These are phyloP conservation scores for Geosmithia putterillii DNA, from an alignment of 2,329 filamentous ascomycete genomes.

Conservation along the genomic window DNA sequence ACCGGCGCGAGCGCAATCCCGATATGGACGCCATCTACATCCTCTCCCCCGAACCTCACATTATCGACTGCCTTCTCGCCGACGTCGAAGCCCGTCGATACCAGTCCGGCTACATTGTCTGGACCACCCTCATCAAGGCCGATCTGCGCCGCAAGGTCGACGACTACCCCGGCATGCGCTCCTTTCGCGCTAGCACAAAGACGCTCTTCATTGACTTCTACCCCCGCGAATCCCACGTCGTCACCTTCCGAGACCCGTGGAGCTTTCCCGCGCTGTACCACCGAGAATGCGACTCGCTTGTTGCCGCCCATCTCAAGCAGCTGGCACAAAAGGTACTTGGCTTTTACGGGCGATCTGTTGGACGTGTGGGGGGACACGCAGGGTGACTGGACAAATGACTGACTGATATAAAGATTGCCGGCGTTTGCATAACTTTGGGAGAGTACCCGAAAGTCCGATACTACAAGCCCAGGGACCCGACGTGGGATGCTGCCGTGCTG, in stretches of 20 bases:
- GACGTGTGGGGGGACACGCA: not conserved
- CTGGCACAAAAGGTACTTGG: constrained; percentile 76
- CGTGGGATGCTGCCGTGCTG: constrained; percentile 79
- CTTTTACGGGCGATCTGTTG: not conserved
- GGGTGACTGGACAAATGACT: constrained; percentile 1
- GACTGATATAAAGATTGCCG: constrained; percentile 18
- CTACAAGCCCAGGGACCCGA: constrained; percentile 62
- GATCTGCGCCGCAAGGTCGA: constrained; percentile 64
- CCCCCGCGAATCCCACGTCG: constrained; percentile 78
- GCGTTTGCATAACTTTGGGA: constrained; percentile 81
- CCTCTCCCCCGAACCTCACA: constrained; percentile 72
- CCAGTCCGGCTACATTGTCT: constrained; percentile 66
- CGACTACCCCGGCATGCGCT: constrained; percentile 52
- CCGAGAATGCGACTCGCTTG: constrained; percentile 73
- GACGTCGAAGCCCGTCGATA: constrained; percentile 83
- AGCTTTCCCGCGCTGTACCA: constrained; percentile 92
- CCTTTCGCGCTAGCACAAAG: constrained; percentile 68
- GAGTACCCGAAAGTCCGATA: constrained; percentile 92
- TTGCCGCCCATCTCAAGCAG: constrained; percentile 70
- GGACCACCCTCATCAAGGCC: constrained; percentile 66
- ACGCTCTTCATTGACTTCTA: constrained; percentile 82
- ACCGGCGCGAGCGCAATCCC: constrained; percentile 67
- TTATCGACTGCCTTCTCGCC: constrained; percentile 87
- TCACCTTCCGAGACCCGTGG: constrained; percentile 90
- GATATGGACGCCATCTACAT: constrained; percentile 95